Evolutionary conservation across 2,329 filamentous ascomycete species (phyloP), one percentile per base, ranked within the genome.

Genomic region (Drechslera avenae): DNA sequence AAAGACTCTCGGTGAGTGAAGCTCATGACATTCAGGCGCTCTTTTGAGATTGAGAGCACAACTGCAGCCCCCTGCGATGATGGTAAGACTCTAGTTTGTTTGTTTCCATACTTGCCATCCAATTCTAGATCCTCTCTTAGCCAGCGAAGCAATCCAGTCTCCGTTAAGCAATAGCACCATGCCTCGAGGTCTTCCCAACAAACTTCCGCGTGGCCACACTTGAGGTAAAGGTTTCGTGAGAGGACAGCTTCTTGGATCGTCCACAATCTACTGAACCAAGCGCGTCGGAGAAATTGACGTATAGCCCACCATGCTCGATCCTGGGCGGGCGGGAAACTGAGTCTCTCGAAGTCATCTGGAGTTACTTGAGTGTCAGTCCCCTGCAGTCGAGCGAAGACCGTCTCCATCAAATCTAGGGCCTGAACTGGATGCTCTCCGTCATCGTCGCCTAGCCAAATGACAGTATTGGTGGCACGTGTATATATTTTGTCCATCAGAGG

Each of bases 361-460:
- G 37, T 51, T 12, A 64, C 46, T 32, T 55, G 33, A 4, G 50
- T 47, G 26, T 61, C 57, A 2, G 23, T 56, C n/a, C 56, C 44
- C 16, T 64, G 56, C 6, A 65, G 32, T 16, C 48, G 45, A 4
- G 54, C 46, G 37, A 52, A 50, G 2, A 60, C 36, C 1, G 46
- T 54, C 21, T 58, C 52, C 50, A 66, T 44, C 7, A 51, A 42
- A 3, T 62, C 46, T 16, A 68, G 56, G 1, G 63, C 60, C 23
- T 59, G 40, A 0, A 32, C 8, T 4, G 59, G 47, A 8, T 57
- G 48, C n/a, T 61, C 48, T 3, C 33, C 56, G 5, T 54, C 53
- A 1, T 62, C 60, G 10, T 64, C 58, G 16, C 64, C 64, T 6
- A 69, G 45, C 66, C 66, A 69, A 21, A 69, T 60, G n/a, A 64